phyloP scores from a whole-genome alignment of 2,329 filamentous ascomycete genomes.

The Hawksworthiomyces lignivorus region DNA sequence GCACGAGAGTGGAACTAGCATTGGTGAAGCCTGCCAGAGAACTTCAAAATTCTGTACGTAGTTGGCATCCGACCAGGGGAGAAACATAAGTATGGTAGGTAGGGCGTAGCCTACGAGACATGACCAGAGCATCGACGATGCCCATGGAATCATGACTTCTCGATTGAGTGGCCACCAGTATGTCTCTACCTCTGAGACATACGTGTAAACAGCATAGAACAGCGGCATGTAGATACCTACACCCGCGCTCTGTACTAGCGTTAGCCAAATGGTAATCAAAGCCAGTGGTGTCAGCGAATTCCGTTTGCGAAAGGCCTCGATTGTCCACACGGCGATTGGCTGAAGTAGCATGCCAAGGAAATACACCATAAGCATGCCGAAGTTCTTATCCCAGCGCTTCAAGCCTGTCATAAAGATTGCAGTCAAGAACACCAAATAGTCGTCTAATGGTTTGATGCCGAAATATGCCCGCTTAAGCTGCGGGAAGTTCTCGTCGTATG shows the following conservation, averaged over 20 bases:
- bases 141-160: conserved; percentile 2
- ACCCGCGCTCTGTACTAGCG: conserved; percentile 7
- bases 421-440: conserved; percentile 6
- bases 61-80: conserved; percentile 2
- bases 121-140: conserved; percentile 8
- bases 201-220: conserved; percentile 8
- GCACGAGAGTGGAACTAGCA: conserved; percentile 8
- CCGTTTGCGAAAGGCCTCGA: conserved; percentile 12
- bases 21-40: conserved; percentile 13
- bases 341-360: conserved; percentile 9
- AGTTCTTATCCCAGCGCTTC: conserved; percentile 2
- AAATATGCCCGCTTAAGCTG: conserved; percentile 6
- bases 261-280: conserved; percentile 4
- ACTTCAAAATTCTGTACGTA: conserved; percentile 10
- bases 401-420: conserved; percentile 8
- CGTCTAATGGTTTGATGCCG: conserved; percentile 6
- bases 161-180: conserved; percentile 11
- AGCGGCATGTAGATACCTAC: conserved; percentile 11
- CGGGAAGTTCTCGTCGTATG: not conserved
- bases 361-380: conserved; percentile 7
- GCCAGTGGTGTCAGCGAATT: conserved; percentile 10
- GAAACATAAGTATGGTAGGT: conserved; percentile 13
- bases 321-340: conserved; percentile 10
- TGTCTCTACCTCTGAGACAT: conserved; percentile 5
- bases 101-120: conserved; percentile 10